Evolutionary conservation across 139 green algal genomes (phyloP), one percentile per base, ranked within the genome.

Genomic region (Picochlorum sp.): DNA sequence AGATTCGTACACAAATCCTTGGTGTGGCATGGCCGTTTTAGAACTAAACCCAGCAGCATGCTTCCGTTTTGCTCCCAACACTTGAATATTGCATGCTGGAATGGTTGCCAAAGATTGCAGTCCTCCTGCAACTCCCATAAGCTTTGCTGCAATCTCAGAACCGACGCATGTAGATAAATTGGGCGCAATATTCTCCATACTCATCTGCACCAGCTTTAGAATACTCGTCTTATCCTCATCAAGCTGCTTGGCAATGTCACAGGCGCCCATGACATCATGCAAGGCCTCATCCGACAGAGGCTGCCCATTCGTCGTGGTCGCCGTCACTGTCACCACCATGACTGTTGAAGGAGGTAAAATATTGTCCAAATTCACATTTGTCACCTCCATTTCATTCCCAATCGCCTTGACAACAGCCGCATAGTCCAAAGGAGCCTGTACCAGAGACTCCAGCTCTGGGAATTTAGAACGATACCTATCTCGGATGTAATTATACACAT

Each of bases 251-350:
- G 80, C 79, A 65, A 89, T 72, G 5, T 87, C 76, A 44, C 89
- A 96, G n/a, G 79, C 90, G 7, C 80, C 74, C 74, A 89, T 34
- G 16, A 84, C 74, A 49, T 82, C 58, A 41, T 46, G 38, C 30
- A 96, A 77, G 18, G 77, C 65, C 23, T 78, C 82, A 14, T 80
- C 65, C 6, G 49, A 72, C 50, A 97, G 75, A 2, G 78, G 74
- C 72, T 85, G 77, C 23, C 94, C 87, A 18, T 62, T 75, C 5
- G 94, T 98, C 62, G 94, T 99, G 20, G 90, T 92, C n/a, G 88
- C 92, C 3, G 89, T 96, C 32, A 98, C 91, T 9, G 84, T 87
- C 13, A 97, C 86, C 37, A 97, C 94, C 94, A 99, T 99, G 74
- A 93, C 83, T n/a, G 91, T 92, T 9, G 89, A 85, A 38, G 81